Evolutionary conservation across 176 grass and related monocot genomes (phyloP), one percentile per base, ranked within the genome.

Genomic region (Ampelocalamus luodianensis): DNA sequence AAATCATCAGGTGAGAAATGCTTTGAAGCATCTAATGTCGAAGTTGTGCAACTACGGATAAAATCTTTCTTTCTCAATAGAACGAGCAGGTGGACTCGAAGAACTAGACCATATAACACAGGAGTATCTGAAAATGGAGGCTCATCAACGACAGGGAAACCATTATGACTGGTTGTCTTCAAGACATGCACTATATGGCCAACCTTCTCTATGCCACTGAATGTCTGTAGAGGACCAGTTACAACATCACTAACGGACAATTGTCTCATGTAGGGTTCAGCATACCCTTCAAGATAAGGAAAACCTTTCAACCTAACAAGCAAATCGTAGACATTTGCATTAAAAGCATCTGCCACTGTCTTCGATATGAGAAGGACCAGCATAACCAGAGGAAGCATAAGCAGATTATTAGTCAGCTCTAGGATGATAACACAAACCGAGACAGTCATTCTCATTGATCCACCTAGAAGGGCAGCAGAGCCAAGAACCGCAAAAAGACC

Each of bases 401-500:
- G 84, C 24, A 98, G 88, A 36, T 98, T 98, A 83, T 95, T 95
- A 26, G 96, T 98, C 60, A 98, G 73, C 65, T 98, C 96, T 81
- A 98, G 80, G 32, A 98, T 79, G 53, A 98, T 68, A 45, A 98
- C 89, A 85, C 96, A 98, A 71, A 95, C 91, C 14, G 96, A 95
- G 56, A 98, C 96, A 22, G 96, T 98, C 91, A 95, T 93, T 83
- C 96, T 87, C 93, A 98, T 95, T 37, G 96, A 89, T 74, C 96
- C 96, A 58, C 96, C 93, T 65, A 98, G 87, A 85, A 98, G 91
- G 81, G 96, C 90, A 67, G 96, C 88, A 65, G 96, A 95, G 48
- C 96, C 96, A 53, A 98, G 91, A 83, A 98, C 89, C 2, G 96
- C 96, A 81, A 98, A 93, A 62, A 98, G 91, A 14, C 96, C 93